A percentile compares a stretch with the other conserved stretches of the same genome.
Evolutionary conservation across 2,329 filamentous ascomycete species (phyloP).

Genomic region (Aureobasidium sp.): DNA sequence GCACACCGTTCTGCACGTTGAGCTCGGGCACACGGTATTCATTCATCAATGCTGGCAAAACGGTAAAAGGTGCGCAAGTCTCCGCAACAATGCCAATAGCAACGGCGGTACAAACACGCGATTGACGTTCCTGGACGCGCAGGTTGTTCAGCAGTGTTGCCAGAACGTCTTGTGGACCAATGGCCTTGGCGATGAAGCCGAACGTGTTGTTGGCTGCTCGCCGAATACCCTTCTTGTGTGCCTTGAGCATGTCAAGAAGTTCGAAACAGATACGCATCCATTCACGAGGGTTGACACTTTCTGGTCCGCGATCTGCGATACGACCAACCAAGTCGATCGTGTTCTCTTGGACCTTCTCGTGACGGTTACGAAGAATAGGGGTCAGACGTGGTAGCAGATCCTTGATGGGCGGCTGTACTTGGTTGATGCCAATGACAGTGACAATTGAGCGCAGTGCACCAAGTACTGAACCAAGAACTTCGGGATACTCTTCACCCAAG

Average conservation of each 20-base stretch:
- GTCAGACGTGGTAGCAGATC: slow-evolving; percentile 91
- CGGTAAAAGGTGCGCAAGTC: slow-evolving; percentile 96
- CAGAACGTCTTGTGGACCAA: slow-evolving; percentile 93
- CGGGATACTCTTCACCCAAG: slow-evolving; percentile 94
- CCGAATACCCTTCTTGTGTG: slow-evolving; percentile 98
- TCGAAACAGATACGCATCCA: slow-evolving; percentile 99
- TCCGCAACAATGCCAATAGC: slow-evolving; percentile 98
- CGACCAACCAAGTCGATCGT: slow-evolving; percentile 96
- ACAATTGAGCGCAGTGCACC: slow-evolving; percentile 93
- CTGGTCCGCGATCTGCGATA: slow-evolving; percentile 93
- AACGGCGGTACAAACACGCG: slow-evolving; percentile 95
- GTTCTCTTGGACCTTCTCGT: slow-evolving; percentile 99
- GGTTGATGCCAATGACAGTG: slow-evolving; percentile 92
- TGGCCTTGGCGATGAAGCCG: slow-evolving; percentile 98
- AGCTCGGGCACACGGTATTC: slow-evolving; percentile 97
- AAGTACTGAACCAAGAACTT: slow-evolving; percentile 92
- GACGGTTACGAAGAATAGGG: slow-evolving; percentile 94
- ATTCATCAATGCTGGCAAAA: slow-evolving; percentile 98
- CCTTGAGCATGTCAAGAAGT: slow-evolving; percentile 97
- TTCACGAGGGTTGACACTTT: slow-evolving; percentile 92
- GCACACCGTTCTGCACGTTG: slow-evolving; percentile 96
- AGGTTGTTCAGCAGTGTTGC: slow-evolving; percentile 95
- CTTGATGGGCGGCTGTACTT: slow-evolving; percentile 97
- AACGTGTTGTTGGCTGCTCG: slow-evolving; percentile 99
- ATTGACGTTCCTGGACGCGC: slow-evolving; percentile 93